Evolutionary conservation across 495 filamentous ascomycete species (phyloP), one percentile per base, ranked within the genome.

Genomic region (Neurospora discreta): DNA sequence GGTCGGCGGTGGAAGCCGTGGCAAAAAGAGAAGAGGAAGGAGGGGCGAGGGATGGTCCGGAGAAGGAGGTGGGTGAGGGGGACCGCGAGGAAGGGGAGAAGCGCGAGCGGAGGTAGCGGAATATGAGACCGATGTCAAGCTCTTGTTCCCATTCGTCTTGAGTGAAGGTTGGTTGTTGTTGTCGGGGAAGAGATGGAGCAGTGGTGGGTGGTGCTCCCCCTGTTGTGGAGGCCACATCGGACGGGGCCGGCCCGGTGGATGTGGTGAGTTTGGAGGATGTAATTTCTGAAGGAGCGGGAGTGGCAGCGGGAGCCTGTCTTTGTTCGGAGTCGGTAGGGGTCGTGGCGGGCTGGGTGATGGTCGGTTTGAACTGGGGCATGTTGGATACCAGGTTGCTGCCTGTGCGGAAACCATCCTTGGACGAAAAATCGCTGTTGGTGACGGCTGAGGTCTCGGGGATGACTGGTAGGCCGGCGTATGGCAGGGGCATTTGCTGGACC

Each of bases 91-190:
- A 72, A 18, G 52, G 52, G 1, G 77, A 81, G 79, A 97, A 95
- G 74, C 92, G 92, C 20, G 87, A 90, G 68, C 88, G 86, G 23
- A 98, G 87, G 79, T 93, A 95, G 44, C 89, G 88, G 83, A 97
- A 97, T n/a, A 97, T 89, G 80, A 94, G 90, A 79, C 89, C 89
- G 72, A 97, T 86, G 75, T 97, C 93, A 5, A 97, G 86, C 16
- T 93, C 91, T 42, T 88, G 89, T 77, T 97, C 93, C 94, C 94
- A 98, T 78, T 97, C 94, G 39, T 93, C 91, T 52, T 88, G 86
- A 3, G 82, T 84, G 69, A 88, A 85, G 0, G 78, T 73, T 65
- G 15, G 52, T 65, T 65, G 52, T 60, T 60, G 26, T 16, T 42
- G 33, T 16, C 40, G 69, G 13, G 72, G 65, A 7, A 40, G 13